Evolutionary conservation across 1,284 basidiomycete species (phyloP), one percentile per base, ranked within the genome.

Genomic region (Microbotryum lychnidis-dioicae): DNA sequence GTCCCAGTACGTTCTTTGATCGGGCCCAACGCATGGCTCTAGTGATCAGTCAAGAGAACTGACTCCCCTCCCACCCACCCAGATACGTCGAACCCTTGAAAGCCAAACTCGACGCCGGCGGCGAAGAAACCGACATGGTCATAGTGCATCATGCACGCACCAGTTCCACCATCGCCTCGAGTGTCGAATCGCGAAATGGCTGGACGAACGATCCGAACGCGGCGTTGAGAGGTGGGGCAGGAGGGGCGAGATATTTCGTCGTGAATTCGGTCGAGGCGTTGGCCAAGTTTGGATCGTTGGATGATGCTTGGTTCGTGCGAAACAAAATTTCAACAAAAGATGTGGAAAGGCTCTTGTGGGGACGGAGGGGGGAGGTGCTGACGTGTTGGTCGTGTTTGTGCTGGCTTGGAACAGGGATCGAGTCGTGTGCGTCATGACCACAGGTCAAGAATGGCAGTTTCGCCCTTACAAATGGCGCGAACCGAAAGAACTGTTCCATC

Each of bases 391-490:
- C 12, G 37, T 5, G 37, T 5, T 16, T 25, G 8, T 7, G 27
- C 31, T 9, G 7, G 9, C 31, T 20, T 20, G 62, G 64, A 3
- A 42, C 64, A 80, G 82, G 82, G 90, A 94, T 64, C 83, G 94
- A 27, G 96, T 98, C 6, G 86, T 97, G 5, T 94, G 91, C 69
- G 94, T 98, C 14, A 87, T 97, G 81, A 97, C 94, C 2, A 97
- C 91, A 0, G 94, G 94, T 2, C 94, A 97, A 71, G 85, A 87
- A 54, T 98, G 94, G 94, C 94, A 97, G 75, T 98, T 98, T 78
- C 83, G 87, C 68, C 86, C 87, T 33, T 98, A 97, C 78, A 91
- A 91, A 74, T 97, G 93, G 93, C 85, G 81, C 56, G 91, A 97
- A 70, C 93, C 94, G 1, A 84, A 85, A 65, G 83, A 87, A 58